A percentile compares a stretch with the other conserved stretches of the same genome.
Evolutionary conservation across 2,329 filamentous ascomycete genomes (phyloP).

Genomic region (Corniculantispora saksenae): DNA sequence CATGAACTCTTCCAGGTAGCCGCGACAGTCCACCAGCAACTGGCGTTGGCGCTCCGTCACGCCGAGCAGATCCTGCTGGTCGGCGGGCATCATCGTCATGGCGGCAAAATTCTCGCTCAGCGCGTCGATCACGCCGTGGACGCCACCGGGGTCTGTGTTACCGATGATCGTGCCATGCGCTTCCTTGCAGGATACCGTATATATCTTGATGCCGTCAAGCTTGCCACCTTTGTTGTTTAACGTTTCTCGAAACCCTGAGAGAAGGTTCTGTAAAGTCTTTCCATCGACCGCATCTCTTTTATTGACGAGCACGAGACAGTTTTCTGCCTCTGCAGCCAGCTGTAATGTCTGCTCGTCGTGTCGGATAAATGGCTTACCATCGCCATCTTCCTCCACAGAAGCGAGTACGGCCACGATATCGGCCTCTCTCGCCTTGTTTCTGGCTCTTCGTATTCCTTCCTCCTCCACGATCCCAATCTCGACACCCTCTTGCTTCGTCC

Average conservation of each 20-base stretch:
- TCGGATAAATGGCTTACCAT: slow-evolving; percentile 42
- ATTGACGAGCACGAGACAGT: slow-evolving; percentile 60
- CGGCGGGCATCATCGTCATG: slow-evolving; percentile 70
- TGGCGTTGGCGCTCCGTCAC: slow-evolving; percentile 88
- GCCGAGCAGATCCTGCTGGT: slow-evolving; percentile 81
- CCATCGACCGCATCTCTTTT: slow-evolving; percentile 56
- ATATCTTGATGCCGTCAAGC: slow-evolving; percentile 37
- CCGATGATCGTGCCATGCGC: slow-evolving; percentile 38
- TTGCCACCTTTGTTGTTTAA: slow-evolving; percentile 25
- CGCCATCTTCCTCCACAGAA: slow-evolving; percentile 61
- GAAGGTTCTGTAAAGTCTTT: slow-evolving; percentile 37
- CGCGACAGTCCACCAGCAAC: slow-evolving; percentile 72
- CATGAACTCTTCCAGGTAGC: slow-evolving; percentile 73
- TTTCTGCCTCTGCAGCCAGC: slow-evolving; percentile 50
- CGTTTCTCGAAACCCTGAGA: slow-evolving; percentile 39
- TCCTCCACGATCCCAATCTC: slow-evolving; percentile 74
- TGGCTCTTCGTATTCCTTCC: slow-evolving; percentile 88
- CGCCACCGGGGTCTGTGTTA: slow-evolving; percentile 58
- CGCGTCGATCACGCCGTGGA: slow-evolving; percentile 67
- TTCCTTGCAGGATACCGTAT: slow-evolving; percentile 71
- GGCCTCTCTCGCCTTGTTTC: slow-evolving; percentile 75
- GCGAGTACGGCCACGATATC: slow-evolving; percentile 83
- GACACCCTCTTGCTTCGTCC: slow-evolving; percentile 42
- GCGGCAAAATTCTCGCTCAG: slow-evolving; percentile 68
- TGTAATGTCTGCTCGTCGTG: slow-evolving; percentile 58